phyloP scores from a whole-genome alignment of 495 filamentous ascomycete species.

The Apodospora peruviana region DNA sequence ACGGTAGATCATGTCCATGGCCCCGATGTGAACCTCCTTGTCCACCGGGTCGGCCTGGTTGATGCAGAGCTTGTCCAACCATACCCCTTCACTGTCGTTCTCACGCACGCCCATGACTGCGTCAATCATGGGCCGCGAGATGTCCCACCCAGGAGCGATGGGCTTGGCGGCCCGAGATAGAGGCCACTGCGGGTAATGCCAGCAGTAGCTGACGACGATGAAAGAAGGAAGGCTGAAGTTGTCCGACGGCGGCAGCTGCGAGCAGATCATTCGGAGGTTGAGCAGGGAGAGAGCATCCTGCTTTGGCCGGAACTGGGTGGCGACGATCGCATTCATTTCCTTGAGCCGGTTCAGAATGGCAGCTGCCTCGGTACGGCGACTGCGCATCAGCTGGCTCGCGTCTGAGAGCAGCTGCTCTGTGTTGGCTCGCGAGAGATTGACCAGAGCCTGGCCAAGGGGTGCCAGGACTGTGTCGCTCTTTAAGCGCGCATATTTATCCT shows the following conservation, averaged over 20 bases:
- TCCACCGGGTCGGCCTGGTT: slow-evolving; percentile 22
- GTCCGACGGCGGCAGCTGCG: neutral
- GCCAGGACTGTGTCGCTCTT: neutral
- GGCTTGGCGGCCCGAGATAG: slow-evolving; percentile 5
- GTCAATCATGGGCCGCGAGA: slow-evolving; percentile 19
- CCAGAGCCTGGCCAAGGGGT: slow-evolving; percentile 4
- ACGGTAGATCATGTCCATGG: slow-evolving; percentile 25
- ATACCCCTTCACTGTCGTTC: slow-evolving; percentile 11
- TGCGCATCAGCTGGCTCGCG: neutral
- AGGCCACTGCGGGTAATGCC: slow-evolving; percentile 17
- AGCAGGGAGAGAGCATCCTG: slow-evolving; percentile 5
- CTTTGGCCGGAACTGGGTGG: slow-evolving; percentile 11
- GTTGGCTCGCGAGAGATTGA: slow-evolving; percentile 5
- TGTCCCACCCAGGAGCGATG: slow-evolving; percentile 11
- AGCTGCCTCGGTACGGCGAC: slow-evolving; percentile 2
- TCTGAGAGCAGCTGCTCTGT: slow-evolving; percentile 2
- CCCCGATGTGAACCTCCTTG: slow-evolving; percentile 19
- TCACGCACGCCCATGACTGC: slow-evolving; percentile 11
- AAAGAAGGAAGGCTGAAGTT: slow-evolving; percentile 3
- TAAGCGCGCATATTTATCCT: neutral
- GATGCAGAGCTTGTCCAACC: slow-evolving; percentile 32
- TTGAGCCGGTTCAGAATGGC: slow-evolving; percentile 10
- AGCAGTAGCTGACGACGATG: slow-evolving; percentile 22
- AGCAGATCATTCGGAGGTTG: slow-evolving; percentile 12
- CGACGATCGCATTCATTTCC: slow-evolving; percentile 12